Evolutionary conservation across 2,329 filamentous ascomycete species (phyloP).

Genomic region (Macrophomina tecta): DNA sequence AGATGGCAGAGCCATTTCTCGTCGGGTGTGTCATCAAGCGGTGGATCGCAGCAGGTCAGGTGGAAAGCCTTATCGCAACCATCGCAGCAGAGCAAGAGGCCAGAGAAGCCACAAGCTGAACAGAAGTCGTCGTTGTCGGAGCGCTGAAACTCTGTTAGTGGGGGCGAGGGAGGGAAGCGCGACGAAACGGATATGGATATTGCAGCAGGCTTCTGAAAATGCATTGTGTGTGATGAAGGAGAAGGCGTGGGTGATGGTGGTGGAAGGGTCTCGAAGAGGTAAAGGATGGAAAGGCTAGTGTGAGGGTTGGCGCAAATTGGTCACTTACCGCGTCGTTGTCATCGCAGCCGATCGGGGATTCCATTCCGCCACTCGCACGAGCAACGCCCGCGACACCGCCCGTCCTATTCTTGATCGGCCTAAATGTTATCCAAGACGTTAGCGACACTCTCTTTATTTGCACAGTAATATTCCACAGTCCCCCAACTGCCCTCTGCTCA

Average conservation of each 20-base stretch:
- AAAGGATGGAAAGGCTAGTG: slow-evolving; percentile 43
- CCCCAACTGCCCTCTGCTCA: background rate
- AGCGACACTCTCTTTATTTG: background rate
- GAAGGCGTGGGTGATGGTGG: slow-evolving; percentile 29
- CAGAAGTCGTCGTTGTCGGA: slow-evolving; percentile 86
- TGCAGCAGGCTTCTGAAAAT: slow-evolving; percentile 37
- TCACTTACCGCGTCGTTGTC: slow-evolving; percentile 61
- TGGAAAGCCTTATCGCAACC: slow-evolving; percentile 90
- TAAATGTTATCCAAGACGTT: slow-evolving; percentile 46
- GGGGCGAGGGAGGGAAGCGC: slow-evolving; percentile 37
- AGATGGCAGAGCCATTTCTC: slow-evolving; percentile 78
- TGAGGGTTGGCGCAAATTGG: slow-evolving; percentile 51
- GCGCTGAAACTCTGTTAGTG: slow-evolving; percentile 49
- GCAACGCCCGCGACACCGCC: slow-evolving; percentile 72
- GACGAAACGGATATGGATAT: slow-evolving; percentile 13
- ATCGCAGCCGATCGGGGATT: slow-evolving; percentile 65
- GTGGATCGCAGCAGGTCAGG: slow-evolving; percentile 84
- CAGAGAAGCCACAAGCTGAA: slow-evolving; percentile 81
- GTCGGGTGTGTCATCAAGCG: slow-evolving; percentile 54
- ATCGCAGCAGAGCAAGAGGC: slow-evolving; percentile 91
- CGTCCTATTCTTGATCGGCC: slow-evolving; percentile 77
- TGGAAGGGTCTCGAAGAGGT: slow-evolving; percentile 33
- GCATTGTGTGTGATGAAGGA: slow-evolving; percentile 41
- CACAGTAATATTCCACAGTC: background rate
- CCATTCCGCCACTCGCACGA: slow-evolving; percentile 68